Evolutionary conservation across 805 yeast genomes (phyloP), one percentile per base, ranked within the genome.

Genomic region (Komagataella pseudopastoris): DNA sequence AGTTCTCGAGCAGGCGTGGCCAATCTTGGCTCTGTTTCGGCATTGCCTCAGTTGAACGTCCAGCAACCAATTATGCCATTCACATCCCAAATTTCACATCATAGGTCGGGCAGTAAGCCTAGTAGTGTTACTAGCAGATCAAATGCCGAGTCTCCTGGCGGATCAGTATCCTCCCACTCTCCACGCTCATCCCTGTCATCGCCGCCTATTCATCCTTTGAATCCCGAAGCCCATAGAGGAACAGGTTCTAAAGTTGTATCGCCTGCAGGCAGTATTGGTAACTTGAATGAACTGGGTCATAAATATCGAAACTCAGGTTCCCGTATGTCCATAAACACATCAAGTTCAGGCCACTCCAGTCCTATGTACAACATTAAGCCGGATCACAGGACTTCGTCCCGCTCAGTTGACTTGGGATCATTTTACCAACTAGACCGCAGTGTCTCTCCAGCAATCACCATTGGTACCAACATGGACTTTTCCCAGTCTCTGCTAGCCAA

Each of bases 401-500:
- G 39, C 39, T 30, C 39, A 8, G 39, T 30, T 30, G 39, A 30
- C 14, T 30, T 30, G 14, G 39, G 39, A 30, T 30, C 39, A 30
- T 30, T 30, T 30, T 30, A 30, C 39, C 39, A 30, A 10, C 39
- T 30, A 8, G 39, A 30, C 39, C 39, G 39, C 39, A 30, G 39
- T 14, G 39, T 30, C 14, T 30, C 39, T 30, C 39, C 39, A 30
- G 39, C 39, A 10, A 30, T 30, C 39, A 30, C 39, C 4, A 30
- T 30, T 30, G 39, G 39, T 14, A 30, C 39, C n/a, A 30, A 30
- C n/a, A 30, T 30, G 39, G 51, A 48, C 12, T 8, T n/a, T 16
- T 51, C 56, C 4, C 55, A 54, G 44, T 24, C 49, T 5, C 7
- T 51, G 22, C 39, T 52, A 10, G 51, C 53, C n/a, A 30, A 30